Evolutionary conservation across 1,284 basidiomycete genomes (phyloP).

Genomic region (Butyriboletus appendiculatus): DNA sequence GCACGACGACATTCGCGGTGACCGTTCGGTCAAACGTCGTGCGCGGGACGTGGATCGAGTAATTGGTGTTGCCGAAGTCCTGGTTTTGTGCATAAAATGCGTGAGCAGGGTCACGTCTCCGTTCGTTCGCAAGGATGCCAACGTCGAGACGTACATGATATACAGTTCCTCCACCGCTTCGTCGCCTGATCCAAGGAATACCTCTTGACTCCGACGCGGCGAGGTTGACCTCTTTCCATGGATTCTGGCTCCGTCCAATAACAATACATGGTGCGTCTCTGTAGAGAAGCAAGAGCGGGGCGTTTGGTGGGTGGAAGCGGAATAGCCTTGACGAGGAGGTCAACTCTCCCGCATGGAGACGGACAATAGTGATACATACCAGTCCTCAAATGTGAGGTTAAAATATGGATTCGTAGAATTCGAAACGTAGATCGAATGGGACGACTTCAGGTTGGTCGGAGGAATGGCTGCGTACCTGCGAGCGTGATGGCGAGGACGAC

Average conservation of each 20-base stretch:
- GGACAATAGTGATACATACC: constrained; percentile 49
- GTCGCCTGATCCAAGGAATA: constrained; percentile 82
- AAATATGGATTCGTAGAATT: constrained; percentile 87
- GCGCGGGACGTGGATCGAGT: constrained; percentile 90
- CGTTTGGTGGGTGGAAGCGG: constrained; percentile 63
- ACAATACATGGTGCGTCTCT: constrained; percentile 90
- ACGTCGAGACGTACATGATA: constrained; percentile 75
- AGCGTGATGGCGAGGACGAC: not conserved
- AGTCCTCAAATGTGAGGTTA: constrained; percentile 93
- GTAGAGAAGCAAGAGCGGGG: constrained; percentile 86
- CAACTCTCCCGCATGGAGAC: constrained; percentile 1
- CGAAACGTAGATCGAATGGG: constrained; percentile 78
- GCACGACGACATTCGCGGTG: constrained; percentile 79
- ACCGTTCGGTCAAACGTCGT: constrained; percentile 77
- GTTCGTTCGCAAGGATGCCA: not conserved
- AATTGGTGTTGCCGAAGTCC: constrained; percentile 98
- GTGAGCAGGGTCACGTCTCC: not conserved
- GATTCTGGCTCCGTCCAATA: constrained; percentile 96
- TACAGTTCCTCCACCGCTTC: constrained; percentile 97
- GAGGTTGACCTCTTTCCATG: constrained; percentile 96
- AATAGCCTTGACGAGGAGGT: constrained; percentile 68
- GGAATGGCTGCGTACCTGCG: constrained; percentile 19
- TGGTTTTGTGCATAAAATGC: constrained; percentile 35
- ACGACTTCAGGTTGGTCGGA: constrained; percentile 30
- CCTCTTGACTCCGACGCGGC: constrained; percentile 47